Conservation (phyloP, 2,329 filamentous ascomycete genomes). For the Lachnellula subtilissima region DNA sequence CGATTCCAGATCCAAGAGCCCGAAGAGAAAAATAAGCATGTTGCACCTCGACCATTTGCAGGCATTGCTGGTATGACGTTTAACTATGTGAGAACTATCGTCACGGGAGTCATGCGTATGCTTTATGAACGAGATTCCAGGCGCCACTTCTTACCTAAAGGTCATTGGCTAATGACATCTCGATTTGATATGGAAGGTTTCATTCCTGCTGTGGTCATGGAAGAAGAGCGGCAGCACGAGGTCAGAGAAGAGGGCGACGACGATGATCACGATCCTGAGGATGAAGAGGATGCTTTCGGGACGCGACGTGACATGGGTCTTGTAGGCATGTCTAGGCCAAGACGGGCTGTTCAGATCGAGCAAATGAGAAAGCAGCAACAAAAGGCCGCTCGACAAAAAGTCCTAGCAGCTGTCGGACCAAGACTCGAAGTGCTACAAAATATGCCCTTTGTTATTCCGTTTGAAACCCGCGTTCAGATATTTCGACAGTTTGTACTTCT, state of each 20-base stretch:
- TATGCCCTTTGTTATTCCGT: slow-evolving; percentile 96
- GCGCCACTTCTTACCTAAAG: slow-evolving; percentile 72
- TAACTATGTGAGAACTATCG: slow-evolving; percentile 71
- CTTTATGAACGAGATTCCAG: slow-evolving; percentile 91
- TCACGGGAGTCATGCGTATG: slow-evolving; percentile 77
- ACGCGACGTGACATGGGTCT: slow-evolving; percentile 33
- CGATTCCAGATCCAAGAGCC: slow-evolving; percentile 17
- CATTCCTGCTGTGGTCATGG: slow-evolving; percentile 76
- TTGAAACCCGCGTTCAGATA: slow-evolving; percentile 83
- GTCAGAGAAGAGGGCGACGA: slow-evolving; percentile 57
- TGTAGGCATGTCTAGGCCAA: slow-evolving; percentile 55
- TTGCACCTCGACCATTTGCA: slow-evolving; percentile 44
- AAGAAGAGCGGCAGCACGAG: slow-evolving; percentile 75
- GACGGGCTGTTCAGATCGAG: slow-evolving; percentile 59
- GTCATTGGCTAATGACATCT: slow-evolving; percentile 89
- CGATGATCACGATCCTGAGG: slow-evolving; percentile 40
- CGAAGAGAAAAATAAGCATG: slow-evolving; percentile 9
- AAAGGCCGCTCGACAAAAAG: slow-evolving; percentile 62
- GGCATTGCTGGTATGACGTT: slow-evolving; percentile 69
- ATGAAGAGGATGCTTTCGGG: slow-evolving; percentile 34
- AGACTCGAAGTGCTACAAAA: slow-evolving; percentile 88
- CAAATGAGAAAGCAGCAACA: slow-evolving; percentile 59
- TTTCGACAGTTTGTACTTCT: slow-evolving; percentile 88
- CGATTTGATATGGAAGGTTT: slow-evolving; percentile 88
- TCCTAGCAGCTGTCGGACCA: slow-evolving; percentile 75